phyloP scores from a whole-genome alignment of 1,139 yeast species.

The Taiozyma onychis region DNA sequence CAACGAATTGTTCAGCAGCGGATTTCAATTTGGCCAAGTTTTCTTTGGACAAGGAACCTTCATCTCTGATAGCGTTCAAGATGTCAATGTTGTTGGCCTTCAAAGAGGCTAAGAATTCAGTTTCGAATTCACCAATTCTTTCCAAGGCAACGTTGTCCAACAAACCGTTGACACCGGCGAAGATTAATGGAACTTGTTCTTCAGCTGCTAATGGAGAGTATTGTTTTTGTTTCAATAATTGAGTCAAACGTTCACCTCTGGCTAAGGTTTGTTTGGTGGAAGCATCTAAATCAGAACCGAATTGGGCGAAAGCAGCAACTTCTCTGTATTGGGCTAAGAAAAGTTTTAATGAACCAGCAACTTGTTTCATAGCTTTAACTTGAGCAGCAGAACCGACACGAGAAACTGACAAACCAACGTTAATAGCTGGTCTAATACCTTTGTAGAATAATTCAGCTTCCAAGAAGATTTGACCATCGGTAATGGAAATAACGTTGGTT shows the following conservation, averaged over 20 bases:
- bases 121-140: conserved; percentile 89
- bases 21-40: conserved; percentile 80
- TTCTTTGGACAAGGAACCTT: conserved; percentile 91
- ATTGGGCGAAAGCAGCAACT: conserved; percentile 99
- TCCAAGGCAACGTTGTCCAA: conserved; percentile 83
- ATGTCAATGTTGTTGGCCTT: conserved; percentile 85
- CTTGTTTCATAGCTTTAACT: conserved; percentile 99
- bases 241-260: conserved; percentile 99
- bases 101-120: conserved; percentile 84
- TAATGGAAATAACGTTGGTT: conserved; percentile 35
- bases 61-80: conserved; percentile 75
- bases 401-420: conserved; percentile 99
- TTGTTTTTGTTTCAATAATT: conserved; percentile 97
- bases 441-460: conserved; percentile 99
- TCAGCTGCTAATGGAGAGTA: conserved; percentile 96
- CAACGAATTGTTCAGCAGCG: conserved; percentile 88
- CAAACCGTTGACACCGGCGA: conserved; percentile 99
- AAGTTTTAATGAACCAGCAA: conserved; percentile 99
- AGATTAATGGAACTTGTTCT: conserved; percentile 98
- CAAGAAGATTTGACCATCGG: conserved; percentile 97
- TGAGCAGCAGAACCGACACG: conserved; percentile 99
- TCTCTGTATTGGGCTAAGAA: conserved; percentile 99
- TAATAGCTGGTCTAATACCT: conserved; percentile 99
- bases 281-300: conserved; percentile 99
- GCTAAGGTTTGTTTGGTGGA: conserved; percentile 98